Conservation (phyloP, 495 filamentous ascomycete genomes). For the Xylaria sp. region DNA sequence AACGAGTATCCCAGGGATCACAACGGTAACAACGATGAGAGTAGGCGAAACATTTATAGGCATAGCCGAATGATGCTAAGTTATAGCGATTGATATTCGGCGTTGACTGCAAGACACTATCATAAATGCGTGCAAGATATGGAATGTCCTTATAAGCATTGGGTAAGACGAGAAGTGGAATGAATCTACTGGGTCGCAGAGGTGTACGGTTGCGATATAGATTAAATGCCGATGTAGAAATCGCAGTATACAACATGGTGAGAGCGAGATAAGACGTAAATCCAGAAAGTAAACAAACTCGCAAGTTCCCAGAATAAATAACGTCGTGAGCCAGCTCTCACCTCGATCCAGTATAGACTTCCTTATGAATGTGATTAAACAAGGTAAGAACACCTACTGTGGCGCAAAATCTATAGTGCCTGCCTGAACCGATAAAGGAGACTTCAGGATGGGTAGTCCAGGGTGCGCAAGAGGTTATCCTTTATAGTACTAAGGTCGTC, state of each 20-base stretch:
- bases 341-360: neutral
- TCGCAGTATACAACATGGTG: neutral
- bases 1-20: conserved; percentile 57
- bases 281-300: neutral
- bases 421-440: conserved; percentile 14
- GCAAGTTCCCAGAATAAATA: conserved; percentile 5
- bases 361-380: neutral
- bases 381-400: conserved; percentile 6
- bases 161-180: neutral
- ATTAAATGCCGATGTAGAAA: conserved; percentile 4
- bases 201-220: neutral
- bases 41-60: conserved; percentile 41
- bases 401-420: neutral
- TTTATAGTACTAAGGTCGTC: conserved; percentile 64
- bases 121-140: conserved; percentile 21
- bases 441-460: conserved; percentile 44
- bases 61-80: conserved; percentile 38
- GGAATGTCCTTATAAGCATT: conserved; percentile 26
- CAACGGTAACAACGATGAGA: conserved; percentile 56
- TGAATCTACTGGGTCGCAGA: neutral
- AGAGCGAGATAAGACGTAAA: neutral
- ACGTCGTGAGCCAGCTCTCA: neutral
- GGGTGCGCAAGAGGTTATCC: conserved; percentile 63
- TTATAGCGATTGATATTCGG: conserved; percentile 25
- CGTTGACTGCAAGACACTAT: conserved; percentile 3